Percentiles rank a stretch among this genome's conserved stretches.
These are phyloP conservation scores for Gilbertella persicaria DNA, from an alignment of 371 early-diverging fungal species.

Conservation along the genomic window DNA sequence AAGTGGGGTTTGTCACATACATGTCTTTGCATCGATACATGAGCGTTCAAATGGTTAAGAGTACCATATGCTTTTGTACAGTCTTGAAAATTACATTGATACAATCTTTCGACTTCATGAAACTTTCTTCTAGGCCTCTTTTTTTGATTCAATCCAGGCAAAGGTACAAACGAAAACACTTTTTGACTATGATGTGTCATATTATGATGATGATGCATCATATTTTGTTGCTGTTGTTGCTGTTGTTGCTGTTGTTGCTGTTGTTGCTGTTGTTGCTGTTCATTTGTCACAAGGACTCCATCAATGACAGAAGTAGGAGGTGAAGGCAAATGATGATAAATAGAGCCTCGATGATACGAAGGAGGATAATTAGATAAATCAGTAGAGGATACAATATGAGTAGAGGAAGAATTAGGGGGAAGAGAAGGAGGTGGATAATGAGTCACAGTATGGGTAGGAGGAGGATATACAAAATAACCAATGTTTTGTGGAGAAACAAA, in stretches of 20 bases:
- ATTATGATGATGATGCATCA: background rate
- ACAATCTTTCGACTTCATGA: constrained; percentile 73
- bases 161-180: constrained; percentile 64
- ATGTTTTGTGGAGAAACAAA: background rate
- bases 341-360: background rate
- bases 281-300: constrained; percentile 10
- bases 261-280: background rate
- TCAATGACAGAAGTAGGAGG: constrained; percentile 32
- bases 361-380: constrained; percentile 3
- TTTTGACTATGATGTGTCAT: constrained; percentile 33
- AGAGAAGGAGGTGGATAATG: background rate
- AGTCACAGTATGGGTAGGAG: background rate
- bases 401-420: background rate
- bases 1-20: constrained; percentile 32
- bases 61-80: constrained; percentile 75
- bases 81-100: constrained; percentile 62
- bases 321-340: constrained; percentile 24
- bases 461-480: constrained; percentile 2
- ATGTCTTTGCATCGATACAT: constrained; percentile 73
- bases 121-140: constrained; percentile 71
- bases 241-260: background rate
- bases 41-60: constrained; percentile 73
- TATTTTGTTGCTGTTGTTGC: constrained; percentile 1
- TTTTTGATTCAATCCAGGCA: constrained; percentile 64
- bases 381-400: background rate